Base-by-base conservation (phyloP, 768 basidiomycete genomes). In the Russula lepida region DNA sequence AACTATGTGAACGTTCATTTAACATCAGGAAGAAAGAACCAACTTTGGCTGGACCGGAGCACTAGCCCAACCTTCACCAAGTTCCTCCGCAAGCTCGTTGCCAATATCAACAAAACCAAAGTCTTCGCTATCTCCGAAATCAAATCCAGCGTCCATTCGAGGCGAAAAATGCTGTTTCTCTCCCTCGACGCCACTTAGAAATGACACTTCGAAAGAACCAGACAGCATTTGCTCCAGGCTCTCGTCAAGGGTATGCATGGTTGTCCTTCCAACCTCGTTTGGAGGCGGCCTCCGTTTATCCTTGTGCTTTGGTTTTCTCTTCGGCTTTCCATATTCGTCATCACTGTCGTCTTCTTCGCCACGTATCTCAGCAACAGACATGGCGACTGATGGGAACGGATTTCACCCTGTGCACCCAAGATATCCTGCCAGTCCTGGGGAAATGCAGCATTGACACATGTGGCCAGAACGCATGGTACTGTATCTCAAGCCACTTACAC, bases 1-100 rank as follows among this genome's bases (percentile, higher is more conserved):
- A 23, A 12, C 13, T 19, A 19, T 5, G 39, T 63, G 44, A 54
- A 49, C 37, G 19, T 25, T 53, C 37, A 28, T 2, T 48, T 19
- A 1, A 12, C 0, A 5, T 13, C n/a, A 8, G 30, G 32, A 35
- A 25, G 44, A 41, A 28, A 17, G 19, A 9, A 54, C 46, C 21
- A 23, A 58, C 62, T 37, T 51, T 13, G 39, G 28, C 73, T 72
- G 48, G 74, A 75, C 23, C 60, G 69, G 21, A 12, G 51, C 49
- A 15, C 59, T 57, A 19, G 78, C 82, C 88, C 89, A 90, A 25
- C 78, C 83, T 67, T 84, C 83, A 32, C 88, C 89, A 3, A 92
- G 76, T 66, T 92, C 89, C 63, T 77, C 78, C 8, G 85, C 87
- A 28, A 92, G 74, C 66, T 91, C 89, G 49, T 89, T 88, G 4